phyloP scores from a whole-genome alignment of 371 early-diverging fungal species.

The Smittium culicis region DNA sequence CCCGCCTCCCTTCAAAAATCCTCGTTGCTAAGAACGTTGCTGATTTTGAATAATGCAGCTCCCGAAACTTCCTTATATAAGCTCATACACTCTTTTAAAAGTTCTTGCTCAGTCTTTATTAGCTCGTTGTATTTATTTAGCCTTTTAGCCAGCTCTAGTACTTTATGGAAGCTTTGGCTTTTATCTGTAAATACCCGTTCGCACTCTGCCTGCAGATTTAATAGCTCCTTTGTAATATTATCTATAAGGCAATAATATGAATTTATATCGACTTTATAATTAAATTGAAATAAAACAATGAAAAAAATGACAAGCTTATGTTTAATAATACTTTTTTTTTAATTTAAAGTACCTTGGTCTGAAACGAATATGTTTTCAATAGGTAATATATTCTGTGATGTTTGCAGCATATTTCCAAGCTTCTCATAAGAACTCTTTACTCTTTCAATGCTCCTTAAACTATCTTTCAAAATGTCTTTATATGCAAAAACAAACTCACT shows the following conservation, averaged over 20 bases:
- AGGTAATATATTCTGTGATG: not conserved
- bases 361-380: not conserved
- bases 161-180: not conserved
- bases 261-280: not conserved
- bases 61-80: not conserved
- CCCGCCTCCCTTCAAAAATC: too few species aligned
- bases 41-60: not conserved
- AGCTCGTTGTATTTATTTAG: not conserved
- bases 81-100: not conserved
- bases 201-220: not conserved
- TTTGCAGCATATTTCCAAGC: not conserved
- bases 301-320: not conserved
- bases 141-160: not conserved
- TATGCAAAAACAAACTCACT: not conserved
- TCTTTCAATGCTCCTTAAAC: not conserved
- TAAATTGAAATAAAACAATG: too few species aligned
- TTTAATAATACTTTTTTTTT: not conserved
- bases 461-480: not conserved
- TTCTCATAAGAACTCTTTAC: not conserved
- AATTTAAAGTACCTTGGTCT: not conserved
- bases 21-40: too few species aligned
- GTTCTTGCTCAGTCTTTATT: not conserved
- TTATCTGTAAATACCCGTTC: not conserved
- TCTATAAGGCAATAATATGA: not conserved
- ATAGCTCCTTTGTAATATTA: not conserved